A percentile compares a stretch with the other conserved stretches of the same genome.
phyloP scores from a whole-genome alignment of 306 rosid species.

The Cucurbita ficifolia region DNA sequence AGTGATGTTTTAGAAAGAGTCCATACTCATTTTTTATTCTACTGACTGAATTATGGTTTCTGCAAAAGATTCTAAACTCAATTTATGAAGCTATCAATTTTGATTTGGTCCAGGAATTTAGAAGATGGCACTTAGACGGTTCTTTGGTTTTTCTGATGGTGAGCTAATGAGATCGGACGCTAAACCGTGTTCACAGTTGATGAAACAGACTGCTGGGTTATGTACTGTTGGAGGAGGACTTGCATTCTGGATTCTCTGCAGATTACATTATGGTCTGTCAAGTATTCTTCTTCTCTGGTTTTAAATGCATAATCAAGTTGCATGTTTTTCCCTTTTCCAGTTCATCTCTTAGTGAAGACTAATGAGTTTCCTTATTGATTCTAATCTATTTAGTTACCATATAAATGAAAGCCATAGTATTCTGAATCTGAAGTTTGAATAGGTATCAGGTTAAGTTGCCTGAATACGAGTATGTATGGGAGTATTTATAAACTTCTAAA shows the following conservation, averaged over 20 bases:
- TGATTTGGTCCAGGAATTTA: constrained; percentile 3
- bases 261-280: constrained; percentile 71
- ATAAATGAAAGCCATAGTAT: neutral
- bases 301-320: neutral
- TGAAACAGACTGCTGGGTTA: constrained; percentile 76
- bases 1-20: neutral
- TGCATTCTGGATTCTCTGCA: constrained; percentile 75
- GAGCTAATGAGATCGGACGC: constrained; percentile 72
- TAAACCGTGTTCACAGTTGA: constrained; percentile 79
- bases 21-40: neutral
- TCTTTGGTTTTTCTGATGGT: constrained; percentile 72
- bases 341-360: neutral
- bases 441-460: neutral
- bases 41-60: constrained; percentile 6
- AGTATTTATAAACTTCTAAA: neutral
- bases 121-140: constrained; percentile 58
- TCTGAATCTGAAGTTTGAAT: neutral
- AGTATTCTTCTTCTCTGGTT: neutral
- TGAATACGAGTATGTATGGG: neutral
- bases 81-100: neutral
- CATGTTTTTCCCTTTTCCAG: neutral
- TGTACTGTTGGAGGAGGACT: constrained; percentile 78
- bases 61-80: neutral
- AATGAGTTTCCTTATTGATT: neutral
- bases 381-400: neutral